Evolutionary conservation across 805 yeast genomes (phyloP), one percentile per base, ranked within the genome.

Genomic region (Kluyveromyces lactis): DNA sequence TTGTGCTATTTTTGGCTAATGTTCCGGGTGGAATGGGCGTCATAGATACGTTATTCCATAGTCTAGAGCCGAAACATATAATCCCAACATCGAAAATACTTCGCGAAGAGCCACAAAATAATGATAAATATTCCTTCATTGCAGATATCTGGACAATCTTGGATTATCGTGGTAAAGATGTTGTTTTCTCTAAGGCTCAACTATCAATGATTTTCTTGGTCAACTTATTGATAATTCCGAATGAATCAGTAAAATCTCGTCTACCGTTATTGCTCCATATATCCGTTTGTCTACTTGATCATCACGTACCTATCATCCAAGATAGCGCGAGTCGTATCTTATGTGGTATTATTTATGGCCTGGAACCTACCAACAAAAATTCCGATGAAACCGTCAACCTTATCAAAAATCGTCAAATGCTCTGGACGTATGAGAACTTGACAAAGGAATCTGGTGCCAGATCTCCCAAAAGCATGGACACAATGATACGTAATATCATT

Each of bases 391-490:
- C 82, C 1, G 77, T 83, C 11, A 74, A 73, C 7, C 49, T 72
- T 18, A 64, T 89, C 33, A 64, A 86, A 47, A 68, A 71, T 28
- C 67, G 72, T 46, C 62, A 63, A 36, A 49, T 45, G 21, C 57
- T 83, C 4, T 92, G 98, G 98, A 69, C 78, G 0, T 90, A 92
- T 55, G 95, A 85, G 49, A 96, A 89, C 55, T 63, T 89, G 50
- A 75, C 77, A 44, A 78, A 78, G 44, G 89, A 82, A 49, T 72
- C 69, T 38, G 90, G 94, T 0, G 89, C 90, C 0, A 67, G 89
- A 29, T 85, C 95, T 2, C 97, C 97, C 0, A 78, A 77, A 47
- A 75, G 75, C 23, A 89, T 90, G 97, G 95, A 85, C 50, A 55
- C 68, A 8, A 62, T 89, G 44, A 78, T 84, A 2, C 64, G 87